Evolutionary conservation across 2,329 filamentous ascomycete species (phyloP), one percentile per base, ranked within the genome.

Genomic region (Neocucurbitaria cava): DNA sequence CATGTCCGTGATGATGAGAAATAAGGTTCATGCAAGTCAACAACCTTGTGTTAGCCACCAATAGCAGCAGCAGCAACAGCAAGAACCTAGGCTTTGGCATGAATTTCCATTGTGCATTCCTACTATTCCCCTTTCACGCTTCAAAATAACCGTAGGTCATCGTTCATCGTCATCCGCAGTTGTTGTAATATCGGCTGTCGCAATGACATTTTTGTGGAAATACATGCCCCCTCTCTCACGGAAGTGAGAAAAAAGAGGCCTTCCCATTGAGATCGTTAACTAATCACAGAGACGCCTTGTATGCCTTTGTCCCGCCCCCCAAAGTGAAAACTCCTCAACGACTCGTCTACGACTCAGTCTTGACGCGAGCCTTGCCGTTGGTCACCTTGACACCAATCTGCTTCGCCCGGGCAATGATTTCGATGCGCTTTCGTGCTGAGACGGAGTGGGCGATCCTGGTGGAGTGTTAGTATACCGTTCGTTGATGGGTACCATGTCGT

Each of bases 331-430:
- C n/a, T n/a, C n/a, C n/a, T 56, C 58, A 54, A 52, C 65, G 15
- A 54, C 58, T 54, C 52, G 54, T 73, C 66, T 84, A 88, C 74
- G 85, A 84, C 88, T 99, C 95, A 74, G 92, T 96, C 75, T 94
- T 96, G 81, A 99, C 90, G 87, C 94, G 96, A 78, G 93, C 95
- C 91, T 97, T 96, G 83, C 91, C 82, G 87, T 99, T 99, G 79
- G 95, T 99, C 81, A 99, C 94, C 91, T 99, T 99, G 81, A 99
- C 95, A 78, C 93, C 92, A 78, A 99, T 85, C 83, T 96, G 89
- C 91, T 98, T 98, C 69, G 95, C 95, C 81, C 94, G 91, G 78
- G 91, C 87, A 76, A 99, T 88, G 83, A 99, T 99, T 77, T 97
- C 93, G 82, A 99, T 89, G 82, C 95, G 89, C 91, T 99, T 99